These are phyloP conservation scores for Ophiorrhiza pumila DNA, from an alignment of 257 asterid species.

Conservation along the genomic window DNA sequence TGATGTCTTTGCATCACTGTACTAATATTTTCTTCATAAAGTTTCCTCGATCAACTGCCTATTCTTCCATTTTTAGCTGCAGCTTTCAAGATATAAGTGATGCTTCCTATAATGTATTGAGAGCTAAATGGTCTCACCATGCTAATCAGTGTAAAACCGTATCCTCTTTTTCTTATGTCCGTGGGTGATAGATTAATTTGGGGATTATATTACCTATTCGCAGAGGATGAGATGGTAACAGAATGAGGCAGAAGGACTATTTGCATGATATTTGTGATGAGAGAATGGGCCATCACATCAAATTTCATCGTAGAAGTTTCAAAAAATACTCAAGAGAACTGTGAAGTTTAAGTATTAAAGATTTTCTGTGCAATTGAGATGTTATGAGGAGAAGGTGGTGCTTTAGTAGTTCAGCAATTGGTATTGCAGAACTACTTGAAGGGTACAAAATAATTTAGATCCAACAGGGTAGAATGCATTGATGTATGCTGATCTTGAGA, in stretches of 20 bases:
- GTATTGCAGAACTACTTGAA: not conserved
- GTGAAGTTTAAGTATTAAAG: not conserved
- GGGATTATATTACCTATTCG: not conserved
- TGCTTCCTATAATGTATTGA: too few species aligned
- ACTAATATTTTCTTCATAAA: not conserved
- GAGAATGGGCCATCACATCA: not conserved
- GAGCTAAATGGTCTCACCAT: not conserved
- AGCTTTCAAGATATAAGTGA: not conserved
- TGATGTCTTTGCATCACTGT: not conserved
- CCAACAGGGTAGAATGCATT: not conserved
- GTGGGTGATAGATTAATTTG: not conserved
- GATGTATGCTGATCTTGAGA: not conserved
- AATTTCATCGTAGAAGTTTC: not conserved
- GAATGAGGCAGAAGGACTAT: not conserved
- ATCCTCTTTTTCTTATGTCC: too few species aligned
- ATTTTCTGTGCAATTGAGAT: not conserved
- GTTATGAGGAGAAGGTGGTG: not conserved
- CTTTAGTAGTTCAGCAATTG: not conserved
- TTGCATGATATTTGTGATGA: not conserved
- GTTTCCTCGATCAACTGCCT: not conserved
- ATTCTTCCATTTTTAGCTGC: not conserved
- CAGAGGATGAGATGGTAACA: not conserved
- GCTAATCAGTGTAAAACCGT: not conserved
- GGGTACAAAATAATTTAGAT: not conserved
- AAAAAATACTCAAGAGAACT: not conserved